phyloP scores from a whole-genome alignment of 2,329 filamentous ascomycete species.

The Fusarium sp. region DNA sequence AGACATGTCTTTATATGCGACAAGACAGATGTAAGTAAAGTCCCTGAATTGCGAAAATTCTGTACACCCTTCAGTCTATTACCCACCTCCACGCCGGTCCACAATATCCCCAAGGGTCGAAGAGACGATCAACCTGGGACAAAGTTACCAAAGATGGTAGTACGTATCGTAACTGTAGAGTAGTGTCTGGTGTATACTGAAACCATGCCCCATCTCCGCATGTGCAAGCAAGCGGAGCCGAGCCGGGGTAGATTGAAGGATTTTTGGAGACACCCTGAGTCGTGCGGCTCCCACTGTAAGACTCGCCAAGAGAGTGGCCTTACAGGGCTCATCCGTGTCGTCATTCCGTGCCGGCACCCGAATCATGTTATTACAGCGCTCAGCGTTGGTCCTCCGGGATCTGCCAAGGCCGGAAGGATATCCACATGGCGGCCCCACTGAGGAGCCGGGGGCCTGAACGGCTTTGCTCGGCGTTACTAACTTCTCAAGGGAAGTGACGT shows the following conservation, averaged over 20 bases:
- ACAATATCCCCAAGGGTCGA: constrained; percentile 33
- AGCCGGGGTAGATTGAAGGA: not conserved
- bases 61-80: constrained; percentile 16
- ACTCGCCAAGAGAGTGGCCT: constrained; percentile 2
- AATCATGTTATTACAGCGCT: not conserved
- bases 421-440: constrained; percentile 20
- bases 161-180: not conserved
- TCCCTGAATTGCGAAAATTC: constrained; percentile 23
- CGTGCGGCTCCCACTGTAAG: constrained; percentile 15
- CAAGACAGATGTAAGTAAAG: not conserved
- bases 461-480: constrained; percentile 44
- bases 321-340: constrained; percentile 31
- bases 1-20: constrained; percentile 33
- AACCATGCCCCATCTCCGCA: constrained; percentile 9
- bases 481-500: constrained; percentile 30
- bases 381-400: constrained; percentile 21
- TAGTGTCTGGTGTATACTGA: not conserved
- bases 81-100: constrained; percentile 21
- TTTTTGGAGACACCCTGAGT: constrained; percentile 26
- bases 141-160: constrained; percentile 29
- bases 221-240: constrained; percentile 19
- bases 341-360: constrained; percentile 46
- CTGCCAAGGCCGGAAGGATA: constrained; percentile 43
- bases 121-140: constrained; percentile 41
- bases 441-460: constrained; percentile 9